A percentile compares a stretch with the other conserved stretches of the same genome.
These are phyloP conservation scores for Moelleriella libera DNA, from an alignment of 2,329 filamentous ascomycete species.

Conservation along the genomic window DNA sequence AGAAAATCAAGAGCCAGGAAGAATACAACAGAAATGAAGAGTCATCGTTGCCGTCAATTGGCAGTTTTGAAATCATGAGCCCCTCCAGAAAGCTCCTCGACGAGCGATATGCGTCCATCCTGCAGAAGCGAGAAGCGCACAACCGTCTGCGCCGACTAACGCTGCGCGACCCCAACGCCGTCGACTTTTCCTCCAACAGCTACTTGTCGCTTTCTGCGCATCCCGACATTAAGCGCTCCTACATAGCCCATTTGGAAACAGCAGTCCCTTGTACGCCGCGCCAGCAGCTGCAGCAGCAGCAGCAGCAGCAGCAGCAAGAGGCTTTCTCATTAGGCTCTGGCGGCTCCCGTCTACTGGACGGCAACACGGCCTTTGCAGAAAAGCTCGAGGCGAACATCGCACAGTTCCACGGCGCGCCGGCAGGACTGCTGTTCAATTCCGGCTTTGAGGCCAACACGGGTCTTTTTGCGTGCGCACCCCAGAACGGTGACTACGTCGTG, in stretches of 20 bases:
- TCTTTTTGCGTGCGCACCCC: constrained; percentile 45
- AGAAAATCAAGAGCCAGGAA: not conserved
- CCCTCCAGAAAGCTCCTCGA: constrained; percentile 8
- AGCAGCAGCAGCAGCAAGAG: not conserved
- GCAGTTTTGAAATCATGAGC: constrained; percentile 1
- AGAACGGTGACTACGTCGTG: constrained; percentile 46
- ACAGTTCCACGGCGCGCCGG: constrained; percentile 27
- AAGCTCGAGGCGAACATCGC: constrained; percentile 31
- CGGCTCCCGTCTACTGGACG: constrained; percentile 38
- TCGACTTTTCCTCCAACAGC: constrained; percentile 67
- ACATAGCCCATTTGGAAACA: constrained; percentile 28
- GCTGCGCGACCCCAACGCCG: constrained; percentile 49
- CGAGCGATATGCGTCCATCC: constrained; percentile 10
- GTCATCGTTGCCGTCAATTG: not conserved
- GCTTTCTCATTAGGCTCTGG: constrained; percentile 27
- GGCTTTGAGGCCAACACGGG: constrained; percentile 55
- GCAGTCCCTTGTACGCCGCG: too few relatives aligned
- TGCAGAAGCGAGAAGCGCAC: constrained; percentile 15
- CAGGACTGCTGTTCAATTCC: constrained; percentile 39
- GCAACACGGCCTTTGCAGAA: constrained; percentile 31
- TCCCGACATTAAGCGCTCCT: constrained; percentile 43
- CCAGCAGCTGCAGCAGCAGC: too few relatives aligned
- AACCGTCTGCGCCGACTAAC: constrained; percentile 29
- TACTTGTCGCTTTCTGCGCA: constrained; percentile 61
- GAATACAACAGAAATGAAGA: not conserved